Conservation (phyloP, 768 basidiomycete genomes). For the Hygrophoropsis aurantiaca region DNA sequence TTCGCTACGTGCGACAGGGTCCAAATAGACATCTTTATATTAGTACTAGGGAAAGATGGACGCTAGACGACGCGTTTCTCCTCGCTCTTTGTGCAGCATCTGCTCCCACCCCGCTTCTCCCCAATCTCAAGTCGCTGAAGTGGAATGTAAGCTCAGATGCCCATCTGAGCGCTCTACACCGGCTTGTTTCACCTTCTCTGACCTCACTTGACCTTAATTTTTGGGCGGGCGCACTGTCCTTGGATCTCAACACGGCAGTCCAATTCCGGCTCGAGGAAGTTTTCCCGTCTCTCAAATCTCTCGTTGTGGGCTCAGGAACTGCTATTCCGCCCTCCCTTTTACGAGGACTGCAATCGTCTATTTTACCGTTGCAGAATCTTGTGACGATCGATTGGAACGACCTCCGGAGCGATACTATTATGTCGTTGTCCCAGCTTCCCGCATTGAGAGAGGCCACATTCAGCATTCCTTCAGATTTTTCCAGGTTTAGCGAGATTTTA, state of each 20-base stretch:
- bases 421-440: constrained; percentile 22
- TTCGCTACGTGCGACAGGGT: constrained; percentile 13
- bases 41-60: constrained; percentile 21
- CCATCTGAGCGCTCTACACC: constrained; percentile 17
- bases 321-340: not conserved
- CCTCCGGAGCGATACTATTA: constrained; percentile 18
- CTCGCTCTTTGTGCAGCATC: constrained; percentile 25
- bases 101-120: constrained; percentile 17
- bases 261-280: constrained; percentile 1
- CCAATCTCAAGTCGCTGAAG: constrained; percentile 16
- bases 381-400: not conserved
- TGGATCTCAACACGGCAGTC: constrained; percentile 15
- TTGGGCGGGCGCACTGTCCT: too few relatives aligned
- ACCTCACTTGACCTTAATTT: too few relatives aligned
- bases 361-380: not conserved
- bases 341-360: not conserved
- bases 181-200: constrained; percentile 18
- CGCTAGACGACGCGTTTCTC: too few relatives aligned
- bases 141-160: constrained; percentile 16
- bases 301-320: too few relatives aligned
- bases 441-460: constrained; percentile 13
- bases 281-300: too few relatives aligned
- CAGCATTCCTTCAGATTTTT: constrained; percentile 12
- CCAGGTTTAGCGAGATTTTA: too few relatives aligned
- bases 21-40: not conserved